Evolutionary conservation across 441 rosid genomes (phyloP), one percentile per base, ranked within the genome.

Genomic region (Mallotus repandus): DNA sequence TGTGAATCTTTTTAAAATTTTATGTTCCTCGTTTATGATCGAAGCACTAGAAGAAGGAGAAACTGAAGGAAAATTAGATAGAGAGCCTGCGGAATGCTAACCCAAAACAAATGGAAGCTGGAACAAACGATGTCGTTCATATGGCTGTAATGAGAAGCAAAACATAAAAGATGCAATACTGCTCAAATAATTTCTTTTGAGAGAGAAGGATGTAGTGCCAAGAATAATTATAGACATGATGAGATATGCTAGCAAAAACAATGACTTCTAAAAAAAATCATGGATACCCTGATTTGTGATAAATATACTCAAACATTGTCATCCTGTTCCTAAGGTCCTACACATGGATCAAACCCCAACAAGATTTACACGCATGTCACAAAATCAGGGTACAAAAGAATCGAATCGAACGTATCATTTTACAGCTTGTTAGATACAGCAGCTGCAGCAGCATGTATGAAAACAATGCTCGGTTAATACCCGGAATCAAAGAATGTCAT

Each of bases 381-480:
- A 68, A 68, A 81, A 76, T 75, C 76, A 79, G 81, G 79, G 78
- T 69, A 71, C 55, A 46, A 85, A 85, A 81, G 83, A 80, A 85
- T 82, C 68, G 67, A 67, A 76, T n/a, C n/a, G n/a, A n/a, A n/a
- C 69, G 76, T 75, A 72, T 72, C 72, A 72, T 77, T 77, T 72
- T 67, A 73, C 87, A 82, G 87, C 78, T 70, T 77, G 83, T 83
- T 83, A 84, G 88, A 81, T 81, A 83, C 86, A 84, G 86, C 85
- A 78, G 78, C 86, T 75, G 87, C 75, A 9, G 72, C 75, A 66
- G 80, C 80, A 75, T 72, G 78, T 59, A 58, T 64, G 25, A 73
- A 80, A 81, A 77, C 77, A 82, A 66, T 74, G 72, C 78, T 77
- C 78, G 0, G 87, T 75, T 79, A 83, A 69, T 70, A 63, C 71